These are phyloP conservation scores for Edaphochlamys debaryana DNA, from an alignment of 139 green algal species.

Conservation along the genomic window DNA sequence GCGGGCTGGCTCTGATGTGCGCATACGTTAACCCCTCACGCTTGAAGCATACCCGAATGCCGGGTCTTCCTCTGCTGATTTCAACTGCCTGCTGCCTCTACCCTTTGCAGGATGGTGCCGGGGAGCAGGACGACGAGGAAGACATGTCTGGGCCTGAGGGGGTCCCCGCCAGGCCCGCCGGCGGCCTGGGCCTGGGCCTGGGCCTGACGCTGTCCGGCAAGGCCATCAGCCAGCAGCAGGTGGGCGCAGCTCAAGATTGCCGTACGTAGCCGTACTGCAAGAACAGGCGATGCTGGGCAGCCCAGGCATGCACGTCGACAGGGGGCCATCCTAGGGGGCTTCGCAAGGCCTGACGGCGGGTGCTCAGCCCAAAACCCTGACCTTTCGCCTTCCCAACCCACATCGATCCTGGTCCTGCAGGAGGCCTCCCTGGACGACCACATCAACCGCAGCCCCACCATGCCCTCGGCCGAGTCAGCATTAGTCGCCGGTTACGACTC, in stretches of 20 bases:
- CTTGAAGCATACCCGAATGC: neutral
- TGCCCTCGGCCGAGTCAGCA: conserved; percentile 2
- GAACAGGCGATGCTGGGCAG: too few relatives aligned
- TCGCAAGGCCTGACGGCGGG: too few relatives aligned
- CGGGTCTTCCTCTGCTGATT: too few relatives aligned
- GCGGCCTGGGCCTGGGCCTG: neutral
- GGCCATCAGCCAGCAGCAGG: conserved; percentile 24
- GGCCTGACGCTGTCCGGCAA: conserved; percentile 11
- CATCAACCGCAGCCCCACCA: conserved; percentile 29
- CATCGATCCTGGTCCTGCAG: neutral
- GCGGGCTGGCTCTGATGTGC: too few relatives aligned
- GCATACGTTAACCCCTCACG: neutral
- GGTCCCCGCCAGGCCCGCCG: too few relatives aligned
- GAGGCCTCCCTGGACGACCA: conserved; percentile 35
- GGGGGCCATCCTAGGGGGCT: too few relatives aligned
- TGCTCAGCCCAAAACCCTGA: neutral
- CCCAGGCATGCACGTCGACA: neutral
- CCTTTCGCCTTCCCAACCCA: neutral
- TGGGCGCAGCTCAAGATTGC: neutral
- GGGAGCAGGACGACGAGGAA: neutral
- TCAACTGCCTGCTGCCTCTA: too few relatives aligned
- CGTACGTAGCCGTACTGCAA: neutral
- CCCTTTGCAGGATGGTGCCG: too few relatives aligned
- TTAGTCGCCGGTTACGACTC: neutral
- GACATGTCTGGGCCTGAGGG: neutral